These are phyloP conservation scores for Mortierella sp. DNA, from an alignment of 371 early-diverging fungal genomes.

Conservation along the genomic window DNA sequence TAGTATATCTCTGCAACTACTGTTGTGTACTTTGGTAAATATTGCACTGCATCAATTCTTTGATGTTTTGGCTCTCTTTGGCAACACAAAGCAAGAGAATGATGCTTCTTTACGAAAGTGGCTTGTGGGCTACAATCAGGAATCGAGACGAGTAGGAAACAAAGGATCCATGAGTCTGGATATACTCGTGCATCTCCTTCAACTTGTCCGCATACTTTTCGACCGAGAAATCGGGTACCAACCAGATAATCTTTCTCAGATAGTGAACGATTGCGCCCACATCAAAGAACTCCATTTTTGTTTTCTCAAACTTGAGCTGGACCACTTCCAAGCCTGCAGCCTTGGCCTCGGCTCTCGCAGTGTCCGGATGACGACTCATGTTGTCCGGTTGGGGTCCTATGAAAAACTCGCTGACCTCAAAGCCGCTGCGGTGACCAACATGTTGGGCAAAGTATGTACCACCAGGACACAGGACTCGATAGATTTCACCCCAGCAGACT, in stretches of 20 bases:
- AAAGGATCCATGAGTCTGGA: slow-evolving; percentile 13
- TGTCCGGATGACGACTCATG: slow-evolving; percentile 21
- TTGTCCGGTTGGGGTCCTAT: slow-evolving; percentile 22
- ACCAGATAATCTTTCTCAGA: slow-evolving; percentile 39
- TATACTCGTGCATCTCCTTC: slow-evolving; percentile 26
- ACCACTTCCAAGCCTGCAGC: slow-evolving; percentile 25
- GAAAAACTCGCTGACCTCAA: slow-evolving; percentile 69
- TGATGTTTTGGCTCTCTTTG: too few species aligned
- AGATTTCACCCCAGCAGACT: slow-evolving; percentile 23
- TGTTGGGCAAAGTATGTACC: slow-evolving; percentile 95
- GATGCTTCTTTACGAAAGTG: too few species aligned
- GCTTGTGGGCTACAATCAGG: background rate
- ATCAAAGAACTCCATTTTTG: slow-evolving; percentile 40
- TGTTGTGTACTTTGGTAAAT: too few species aligned
- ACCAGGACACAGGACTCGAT: slow-evolving; percentile 49
- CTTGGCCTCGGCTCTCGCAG: slow-evolving; percentile 18
- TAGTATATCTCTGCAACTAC: too few species aligned
- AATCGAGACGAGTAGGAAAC: slow-evolving; percentile 13
- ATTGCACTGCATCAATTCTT: too few species aligned
- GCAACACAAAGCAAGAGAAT: too few species aligned
- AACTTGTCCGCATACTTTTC: slow-evolving; percentile 43
- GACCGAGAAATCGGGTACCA: slow-evolving; percentile 37
- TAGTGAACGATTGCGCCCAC: slow-evolving; percentile 42
- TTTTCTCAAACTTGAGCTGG: slow-evolving; percentile 14
- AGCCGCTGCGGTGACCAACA: slow-evolving; percentile 88